Conservation (phyloP, 2,329 filamentous ascomycete species). For the Plectosphaerella cucumerina region DNA sequence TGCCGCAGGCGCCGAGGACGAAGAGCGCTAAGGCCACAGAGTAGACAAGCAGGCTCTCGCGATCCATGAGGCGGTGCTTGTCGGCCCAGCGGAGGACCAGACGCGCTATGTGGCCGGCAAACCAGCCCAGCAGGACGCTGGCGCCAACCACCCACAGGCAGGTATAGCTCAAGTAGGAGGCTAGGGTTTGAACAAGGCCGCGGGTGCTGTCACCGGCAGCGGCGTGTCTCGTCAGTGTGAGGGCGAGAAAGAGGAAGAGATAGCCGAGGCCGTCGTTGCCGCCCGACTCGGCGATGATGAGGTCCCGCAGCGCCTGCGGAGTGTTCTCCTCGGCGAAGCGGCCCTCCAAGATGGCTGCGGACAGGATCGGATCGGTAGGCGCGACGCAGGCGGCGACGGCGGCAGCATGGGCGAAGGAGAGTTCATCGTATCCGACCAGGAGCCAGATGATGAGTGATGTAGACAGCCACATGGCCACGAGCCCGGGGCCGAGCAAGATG, state of each 20-base stretch:
- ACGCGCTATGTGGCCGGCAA: constrained; percentile 77
- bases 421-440: constrained; percentile 55
- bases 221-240: constrained; percentile 78
- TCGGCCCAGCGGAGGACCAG: constrained; percentile 82
- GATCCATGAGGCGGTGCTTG: constrained; percentile 74
- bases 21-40: constrained; percentile 82
- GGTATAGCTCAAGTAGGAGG: constrained; percentile 71
- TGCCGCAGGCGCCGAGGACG: constrained; percentile 78
- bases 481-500: constrained; percentile 75
- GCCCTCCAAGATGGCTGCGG: constrained; percentile 87
- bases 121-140: constrained; percentile 71
- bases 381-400: constrained; percentile 84
- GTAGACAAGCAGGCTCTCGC: constrained; percentile 84
- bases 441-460: constrained; percentile 78
- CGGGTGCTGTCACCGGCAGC: constrained; percentile 52
- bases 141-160: constrained; percentile 52
- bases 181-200: constrained; percentile 56
- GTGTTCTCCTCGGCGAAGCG: constrained; percentile 91
- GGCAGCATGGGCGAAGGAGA: constrained; percentile 73
- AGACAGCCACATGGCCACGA: constrained; percentile 81
- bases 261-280: constrained; percentile 89
- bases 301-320: constrained; percentile 73
- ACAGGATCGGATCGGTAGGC: constrained; percentile 83
- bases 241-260: constrained; percentile 78
- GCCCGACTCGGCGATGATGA: constrained; percentile 78